phyloP scores from a whole-genome alignment of 768 basidiomycete species.

The Rhodotorula kratochvilovae region DNA sequence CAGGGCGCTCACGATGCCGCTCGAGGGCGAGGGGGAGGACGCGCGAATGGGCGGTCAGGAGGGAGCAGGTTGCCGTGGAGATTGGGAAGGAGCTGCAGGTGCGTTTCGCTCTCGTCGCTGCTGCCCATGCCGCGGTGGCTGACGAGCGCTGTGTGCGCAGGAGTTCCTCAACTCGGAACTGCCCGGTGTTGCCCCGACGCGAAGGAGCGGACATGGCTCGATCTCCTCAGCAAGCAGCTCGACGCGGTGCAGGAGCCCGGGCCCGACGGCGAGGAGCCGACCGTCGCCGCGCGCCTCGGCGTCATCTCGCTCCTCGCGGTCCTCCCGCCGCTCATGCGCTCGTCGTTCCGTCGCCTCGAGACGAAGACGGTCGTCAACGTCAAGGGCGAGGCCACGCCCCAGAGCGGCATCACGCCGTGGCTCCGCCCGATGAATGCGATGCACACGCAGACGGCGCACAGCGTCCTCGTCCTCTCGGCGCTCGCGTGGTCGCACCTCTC shows the following conservation, averaged over 20 bases:
- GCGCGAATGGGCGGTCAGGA: background rate
- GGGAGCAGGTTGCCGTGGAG: background rate
- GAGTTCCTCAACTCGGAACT: background rate
- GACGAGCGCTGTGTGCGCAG: background rate
- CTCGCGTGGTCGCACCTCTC: constrained; percentile 27
- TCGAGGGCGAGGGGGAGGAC: background rate
- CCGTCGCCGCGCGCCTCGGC: background rate
- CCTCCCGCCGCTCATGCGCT: constrained; percentile 27
- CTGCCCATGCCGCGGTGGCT: too few relatives aligned
- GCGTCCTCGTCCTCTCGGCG: constrained; percentile 9
- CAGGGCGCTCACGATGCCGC: constrained; percentile 3
- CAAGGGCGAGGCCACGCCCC: background rate
- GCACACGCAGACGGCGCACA: background rate
- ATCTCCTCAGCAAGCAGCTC: background rate
- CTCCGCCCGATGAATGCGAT: constrained; percentile 15
- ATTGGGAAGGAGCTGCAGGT: constrained; percentile 7
- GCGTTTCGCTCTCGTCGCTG: background rate
- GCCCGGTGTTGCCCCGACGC: background rate
- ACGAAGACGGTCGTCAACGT: background rate
- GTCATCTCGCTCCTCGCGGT: constrained; percentile 9
- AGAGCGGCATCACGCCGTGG: constrained; percentile 26
- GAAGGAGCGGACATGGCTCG: background rate
- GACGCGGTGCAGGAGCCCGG: background rate
- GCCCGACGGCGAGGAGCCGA: background rate
- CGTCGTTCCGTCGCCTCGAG: constrained; percentile 20